Evolutionary conservation across 208 protist genomes (phyloP).

Genomic region (Naegleria fowleri): DNA sequence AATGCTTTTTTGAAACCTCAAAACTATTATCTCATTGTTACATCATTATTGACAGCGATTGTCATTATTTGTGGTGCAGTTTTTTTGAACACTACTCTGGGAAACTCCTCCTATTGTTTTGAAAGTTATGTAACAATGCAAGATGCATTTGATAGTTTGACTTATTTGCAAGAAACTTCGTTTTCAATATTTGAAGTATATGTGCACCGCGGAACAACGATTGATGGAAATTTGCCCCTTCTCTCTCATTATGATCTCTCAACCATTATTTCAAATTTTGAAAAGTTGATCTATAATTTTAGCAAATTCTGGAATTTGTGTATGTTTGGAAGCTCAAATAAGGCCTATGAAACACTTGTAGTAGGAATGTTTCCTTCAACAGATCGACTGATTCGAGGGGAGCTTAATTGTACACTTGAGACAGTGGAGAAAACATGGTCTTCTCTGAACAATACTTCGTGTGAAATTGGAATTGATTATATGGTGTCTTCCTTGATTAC

Average conservation of each 20-base stretch:
- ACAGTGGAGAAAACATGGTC: neutral
- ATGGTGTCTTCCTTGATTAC: neutral
- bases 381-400: neutral
- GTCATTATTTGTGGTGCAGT: neutral
- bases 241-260: neutral
- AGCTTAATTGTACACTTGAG: neutral
- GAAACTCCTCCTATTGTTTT: neutral
- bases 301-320: neutral
- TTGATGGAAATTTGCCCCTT: neutral
- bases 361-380: neutral
- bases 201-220: neutral
- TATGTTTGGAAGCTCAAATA: neutral
- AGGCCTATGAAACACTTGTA: neutral
- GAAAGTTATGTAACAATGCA: neutral
- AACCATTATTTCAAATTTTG: neutral
- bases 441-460: neutral
- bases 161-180: neutral
- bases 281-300: neutral
- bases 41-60: neutral
- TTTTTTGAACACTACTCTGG: neutral
- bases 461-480: neutral
- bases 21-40: neutral
- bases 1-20: neutral
- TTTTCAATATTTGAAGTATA: neutral
- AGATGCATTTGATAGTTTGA: neutral